Conservation (phyloP, 2,329 filamentous ascomycete species). For the Talaromyces islandicus region DNA sequence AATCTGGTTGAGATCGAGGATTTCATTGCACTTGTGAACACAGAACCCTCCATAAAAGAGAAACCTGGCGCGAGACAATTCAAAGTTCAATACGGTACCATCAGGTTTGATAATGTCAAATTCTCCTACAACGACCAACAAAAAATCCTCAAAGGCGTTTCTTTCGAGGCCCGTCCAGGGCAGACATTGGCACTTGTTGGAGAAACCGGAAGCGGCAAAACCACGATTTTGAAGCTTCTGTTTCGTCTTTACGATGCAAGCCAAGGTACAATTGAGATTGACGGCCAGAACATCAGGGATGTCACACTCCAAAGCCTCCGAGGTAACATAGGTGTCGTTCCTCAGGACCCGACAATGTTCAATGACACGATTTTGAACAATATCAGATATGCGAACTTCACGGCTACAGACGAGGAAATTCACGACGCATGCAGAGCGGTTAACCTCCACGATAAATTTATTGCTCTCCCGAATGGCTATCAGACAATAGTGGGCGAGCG, state of each 20-base stretch:
- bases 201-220: slow-evolving; percentile 90
- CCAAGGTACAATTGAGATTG: slow-evolving; percentile 68
- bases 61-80: slow-evolving; percentile 30
- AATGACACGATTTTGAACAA: slow-evolving; percentile 83
- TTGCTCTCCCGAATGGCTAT: slow-evolving; percentile 74
- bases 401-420: slow-evolving; percentile 66
- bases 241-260: slow-evolving; percentile 94
- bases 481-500: slow-evolving; percentile 93
- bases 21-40: slow-evolving; percentile 42
- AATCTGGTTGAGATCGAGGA: slow-evolving; percentile 60
- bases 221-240: slow-evolving; percentile 84
- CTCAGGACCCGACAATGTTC: slow-evolving; percentile 88
- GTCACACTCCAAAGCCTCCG: slow-evolving; percentile 87
- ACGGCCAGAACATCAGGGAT: slow-evolving; percentile 72
- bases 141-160: slow-evolving; percentile 42
- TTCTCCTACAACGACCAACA: slow-evolving; percentile 50
- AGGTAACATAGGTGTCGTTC: slow-evolving; percentile 85
- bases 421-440: slow-evolving; percentile 66
- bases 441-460: slow-evolving; percentile 90
- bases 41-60: slow-evolving; percentile 41
- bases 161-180: slow-evolving; percentile 42
- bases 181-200: slow-evolving; percentile 88
- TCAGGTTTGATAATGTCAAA: slow-evolving; percentile 45
- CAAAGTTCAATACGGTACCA: slow-evolving; percentile 35
- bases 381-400: slow-evolving; percentile 81